Evolutionary conservation across 176 grass and related monocot species (phyloP).

Genomic region (Areca catechu): DNA sequence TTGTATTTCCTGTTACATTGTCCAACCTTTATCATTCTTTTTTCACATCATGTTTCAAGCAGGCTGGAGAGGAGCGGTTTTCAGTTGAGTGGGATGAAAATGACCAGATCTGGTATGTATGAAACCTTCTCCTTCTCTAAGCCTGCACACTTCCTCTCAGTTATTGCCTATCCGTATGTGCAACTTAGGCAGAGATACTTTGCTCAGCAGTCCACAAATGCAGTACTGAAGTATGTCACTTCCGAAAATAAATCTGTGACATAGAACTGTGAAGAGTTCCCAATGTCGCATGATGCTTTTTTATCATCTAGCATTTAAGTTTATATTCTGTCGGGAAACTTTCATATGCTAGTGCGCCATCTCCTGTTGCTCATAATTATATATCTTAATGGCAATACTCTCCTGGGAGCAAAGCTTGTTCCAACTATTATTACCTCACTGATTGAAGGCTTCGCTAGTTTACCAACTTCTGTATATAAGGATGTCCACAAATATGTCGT

Average conservation of each 20-base stretch:
- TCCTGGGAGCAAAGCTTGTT: too few relatives aligned
- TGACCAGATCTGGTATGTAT: conserved; percentile 78
- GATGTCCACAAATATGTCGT: too few relatives aligned
- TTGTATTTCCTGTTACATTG: background rate
- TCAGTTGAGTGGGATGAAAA: conserved; percentile 59
- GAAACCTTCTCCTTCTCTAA: conserved; percentile 77
- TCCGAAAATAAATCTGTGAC: background rate
- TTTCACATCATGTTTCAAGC: background rate
- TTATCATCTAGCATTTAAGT: too few relatives aligned
- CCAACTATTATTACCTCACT: too few relatives aligned
- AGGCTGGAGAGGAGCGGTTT: conserved; percentile 85
- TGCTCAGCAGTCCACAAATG: conserved; percentile 32
- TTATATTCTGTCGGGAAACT: too few relatives aligned
- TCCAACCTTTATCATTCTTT: background rate
- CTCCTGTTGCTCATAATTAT: too few relatives aligned
- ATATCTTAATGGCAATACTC: too few relatives aligned
- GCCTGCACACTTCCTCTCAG: conserved; percentile 51
- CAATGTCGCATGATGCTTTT: too few relatives aligned
- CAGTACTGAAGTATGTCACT: conserved; percentile 35
- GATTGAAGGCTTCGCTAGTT: too few relatives aligned
- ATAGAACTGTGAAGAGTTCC: background rate
- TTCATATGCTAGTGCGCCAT: too few relatives aligned
- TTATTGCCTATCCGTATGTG: conserved; percentile 57
- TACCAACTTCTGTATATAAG: too few relatives aligned
- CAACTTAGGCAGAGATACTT: conserved; percentile 60